Base-by-base conservation (phyloP, 768 basidiomycete species). In the Termitomyces sp. region DNA sequence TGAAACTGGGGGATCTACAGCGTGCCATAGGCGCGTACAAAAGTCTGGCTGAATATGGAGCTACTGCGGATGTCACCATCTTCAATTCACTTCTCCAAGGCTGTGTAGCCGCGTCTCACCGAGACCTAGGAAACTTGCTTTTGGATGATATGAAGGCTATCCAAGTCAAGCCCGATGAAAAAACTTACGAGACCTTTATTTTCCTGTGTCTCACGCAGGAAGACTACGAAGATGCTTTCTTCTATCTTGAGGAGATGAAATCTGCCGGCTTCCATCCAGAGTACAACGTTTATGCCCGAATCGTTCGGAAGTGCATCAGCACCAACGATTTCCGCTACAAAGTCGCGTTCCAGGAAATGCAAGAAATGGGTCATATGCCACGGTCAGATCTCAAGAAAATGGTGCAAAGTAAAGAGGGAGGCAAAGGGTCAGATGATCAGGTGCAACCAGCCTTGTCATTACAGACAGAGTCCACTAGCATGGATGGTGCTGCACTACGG, bases 191-290 rank as follows among this genome's bases (percentile, higher is more conserved):
- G 63, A 76, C 77, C 32, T 78, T 93, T 71, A 82, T 95, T 59
- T 61, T 73, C 11, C 79, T 95, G 4, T 88, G 85, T 65, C 77
- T 95, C 14, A 84, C 85, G 0, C 87, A 90, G 64, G 69, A 80
- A 8, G 76, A 74, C 3, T 95, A 92, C 69, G 92, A 94, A 65
- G 90, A 92, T 59, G 90, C 92, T 0, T 95, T 95, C 73, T 86
- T 85, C 66, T 93, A 91, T 70, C 78, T 96, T 32, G 92, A 94
- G 68, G 88, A 90, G 74, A 91, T 92, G 89, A 94, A 95, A 69
- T 71, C 76, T 0, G 79, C 78, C 35, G 75, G 75, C 9, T 74
- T 83, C 63, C 63, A 74, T n/a, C 90, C 92, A 0, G 68, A 81
- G 10, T 64, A 64, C 25, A 64, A 65, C 1, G 70, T 87, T 31